These are phyloP conservation scores for Leccinum longicurvipes DNA, from an alignment of 768 basidiomycete genomes.

Conservation along the genomic window DNA sequence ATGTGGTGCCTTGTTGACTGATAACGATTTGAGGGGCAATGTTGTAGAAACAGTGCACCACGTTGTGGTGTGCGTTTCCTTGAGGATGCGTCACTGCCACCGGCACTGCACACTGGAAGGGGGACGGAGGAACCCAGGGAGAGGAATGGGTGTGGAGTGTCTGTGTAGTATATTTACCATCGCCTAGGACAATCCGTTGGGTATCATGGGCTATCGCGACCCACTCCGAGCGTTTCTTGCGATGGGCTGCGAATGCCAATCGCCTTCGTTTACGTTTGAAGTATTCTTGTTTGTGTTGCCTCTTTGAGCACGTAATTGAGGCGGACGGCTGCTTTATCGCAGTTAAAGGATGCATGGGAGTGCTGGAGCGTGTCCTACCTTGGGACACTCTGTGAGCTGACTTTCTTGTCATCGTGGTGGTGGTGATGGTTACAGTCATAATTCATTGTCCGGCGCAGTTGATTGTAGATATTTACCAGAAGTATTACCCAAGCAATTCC, in stretches of 20 bases:
- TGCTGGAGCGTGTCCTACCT: constrained; percentile 29
- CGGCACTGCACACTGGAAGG: constrained; percentile 16
- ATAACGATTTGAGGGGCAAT: constrained; percentile 36
- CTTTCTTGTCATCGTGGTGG: constrained; percentile 19
- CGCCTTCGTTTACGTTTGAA: constrained; percentile 17
- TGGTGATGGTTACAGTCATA: constrained; percentile 1
- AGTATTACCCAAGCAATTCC: background rate
- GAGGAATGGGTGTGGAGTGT: constrained; percentile 7
- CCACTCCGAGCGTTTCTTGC: constrained; percentile 30
- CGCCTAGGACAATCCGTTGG: constrained; percentile 35
- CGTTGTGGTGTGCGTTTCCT: background rate
- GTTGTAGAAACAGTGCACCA: constrained; percentile 25
- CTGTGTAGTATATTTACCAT: constrained; percentile 40
- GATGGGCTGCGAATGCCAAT: constrained; percentile 21
- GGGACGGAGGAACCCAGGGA: constrained; percentile 8
- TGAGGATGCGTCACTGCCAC: constrained; percentile 4
- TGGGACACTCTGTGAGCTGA: constrained; percentile 18
- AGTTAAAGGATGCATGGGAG: constrained; percentile 20
- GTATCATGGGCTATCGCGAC: constrained; percentile 36
- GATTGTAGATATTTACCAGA: background rate
- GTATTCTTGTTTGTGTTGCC: constrained; percentile 23
- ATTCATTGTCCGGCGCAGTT: background rate
- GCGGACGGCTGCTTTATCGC: constrained; percentile 24
- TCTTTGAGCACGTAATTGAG: constrained; percentile 13
- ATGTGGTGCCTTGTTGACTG: constrained; percentile 36